Base-by-base conservation (phyloP, 345 rosid genomes). In the Excoecaria agallocha region DNA sequence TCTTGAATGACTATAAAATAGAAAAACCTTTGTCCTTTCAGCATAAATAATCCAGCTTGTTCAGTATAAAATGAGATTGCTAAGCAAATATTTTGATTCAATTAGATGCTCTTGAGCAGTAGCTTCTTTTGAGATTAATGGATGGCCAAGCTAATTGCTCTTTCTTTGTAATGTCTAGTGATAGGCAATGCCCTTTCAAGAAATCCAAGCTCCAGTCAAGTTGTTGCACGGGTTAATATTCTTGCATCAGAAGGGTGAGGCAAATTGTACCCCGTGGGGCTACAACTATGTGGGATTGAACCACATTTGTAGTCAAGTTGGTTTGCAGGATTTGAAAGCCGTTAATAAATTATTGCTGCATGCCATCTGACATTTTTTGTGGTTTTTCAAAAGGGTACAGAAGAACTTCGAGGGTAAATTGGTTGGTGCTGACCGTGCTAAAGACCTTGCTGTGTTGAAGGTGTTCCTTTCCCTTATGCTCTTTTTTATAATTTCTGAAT, bases 401-500 rank as follows among this genome's bases (percentile, higher is more conserved):
- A 91, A 91, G 87, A 94, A 91, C 82, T 94, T 88, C 70, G 98
- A 92, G 86, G 98, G 97, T 25, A 89, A 75, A 82, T 85, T 94
- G 79, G 72, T 94, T 54, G 98, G 97, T 43, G 98, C 98, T 25
- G 95, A 94, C 79, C 97, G 97, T 73, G 66, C 86, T 17, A 94
- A 94, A 82, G 97, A 94, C 84, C 98, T 94, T 62, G 98, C 97
- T 78, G 97, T 94, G 70, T 84, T 94, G 81, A 89, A 92, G 93
- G 89, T 90, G 49, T 57, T 74, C 65, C 45, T 39, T 58, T 20
- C 57, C 48, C 38, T 25, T 60, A n/a, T 48, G 39, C 20, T 30
- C 39, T 11, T 45, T 50, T 12, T 20, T 25, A 24, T 39, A 3
- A 57, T 66, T 71, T 67, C 4, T 45, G 12, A 37, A n/a, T 69